These are phyloP conservation scores for Backusella tuberculispora DNA, from an alignment of 192 early-diverging fungal genomes.

Conservation along the genomic window DNA sequence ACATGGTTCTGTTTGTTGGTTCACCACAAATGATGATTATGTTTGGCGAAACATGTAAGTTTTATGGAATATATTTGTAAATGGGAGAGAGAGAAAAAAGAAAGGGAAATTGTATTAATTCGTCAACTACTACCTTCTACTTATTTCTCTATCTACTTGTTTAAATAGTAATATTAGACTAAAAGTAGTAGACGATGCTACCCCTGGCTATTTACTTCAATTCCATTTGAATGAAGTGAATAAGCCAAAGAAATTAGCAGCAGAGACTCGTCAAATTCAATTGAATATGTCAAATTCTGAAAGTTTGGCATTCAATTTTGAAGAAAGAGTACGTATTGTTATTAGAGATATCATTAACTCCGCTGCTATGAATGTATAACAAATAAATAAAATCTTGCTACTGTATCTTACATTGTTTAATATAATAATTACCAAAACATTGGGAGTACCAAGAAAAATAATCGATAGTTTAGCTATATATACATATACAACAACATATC, in stretches of 20 bases:
- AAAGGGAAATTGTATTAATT: not conserved
- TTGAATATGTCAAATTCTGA: not conserved
- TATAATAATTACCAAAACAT: too few species aligned
- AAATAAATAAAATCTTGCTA: not conserved
- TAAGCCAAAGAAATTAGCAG: not conserved
- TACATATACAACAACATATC: too few species aligned
- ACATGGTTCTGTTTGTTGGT: slow-evolving; percentile 29
- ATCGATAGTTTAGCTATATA: too few species aligned
- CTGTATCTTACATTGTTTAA: too few species aligned
- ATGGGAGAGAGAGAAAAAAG: too few species aligned
- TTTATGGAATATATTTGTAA: not conserved
- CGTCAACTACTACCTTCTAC: not conserved
- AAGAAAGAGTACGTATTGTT: slow-evolving; percentile 4
- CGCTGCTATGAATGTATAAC: not conserved
- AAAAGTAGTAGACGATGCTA: not conserved
- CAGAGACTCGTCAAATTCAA: not conserved
- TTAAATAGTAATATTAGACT: not conserved
- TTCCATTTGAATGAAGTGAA: slow-evolving; percentile 1
- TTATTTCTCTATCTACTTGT: not conserved
- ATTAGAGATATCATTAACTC: not conserved
- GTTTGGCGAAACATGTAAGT: slow-evolving; percentile 31
- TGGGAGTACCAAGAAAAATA: too few species aligned
- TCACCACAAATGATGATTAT: not conserved
- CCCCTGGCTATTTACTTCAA: slow-evolving; percentile 16
- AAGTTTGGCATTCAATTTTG: not conserved